A percentile compares a stretch with the other conserved stretches of the same genome.
Evolutionary conservation across 2,329 filamentous ascomycete species (phyloP).

Genomic region (Pseudofabraea citricarpa): DNA sequence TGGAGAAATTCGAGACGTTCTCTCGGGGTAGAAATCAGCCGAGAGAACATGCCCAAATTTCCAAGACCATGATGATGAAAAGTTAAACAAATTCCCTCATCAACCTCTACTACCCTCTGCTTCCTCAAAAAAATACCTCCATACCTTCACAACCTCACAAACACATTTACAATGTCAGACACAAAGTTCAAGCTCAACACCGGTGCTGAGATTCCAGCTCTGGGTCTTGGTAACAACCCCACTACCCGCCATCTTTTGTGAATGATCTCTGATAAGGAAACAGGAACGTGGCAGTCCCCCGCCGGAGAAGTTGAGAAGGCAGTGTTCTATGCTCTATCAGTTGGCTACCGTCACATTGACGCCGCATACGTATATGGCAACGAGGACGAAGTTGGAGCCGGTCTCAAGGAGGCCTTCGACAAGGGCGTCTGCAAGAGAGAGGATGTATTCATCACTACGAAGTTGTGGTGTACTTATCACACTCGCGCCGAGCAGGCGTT

Average conservation of each 20-base stretch:
- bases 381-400: constrained; percentile 77
- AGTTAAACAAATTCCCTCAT: not conserved
- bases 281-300: constrained; percentile 38
- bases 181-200: constrained; percentile 30
- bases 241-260: not conserved
- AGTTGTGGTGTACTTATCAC: constrained; percentile 71
- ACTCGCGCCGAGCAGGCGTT: constrained; percentile 64
- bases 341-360: constrained; percentile 51
- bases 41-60: too few relatives aligned
- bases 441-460: constrained; percentile 63
- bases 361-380: constrained; percentile 73
- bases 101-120: not conserved
- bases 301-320: constrained; percentile 38
- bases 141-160: not conserved
- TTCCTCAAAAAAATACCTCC: too few relatives aligned
- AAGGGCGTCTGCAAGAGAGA: constrained; percentile 60
- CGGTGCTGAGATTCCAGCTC: constrained; percentile 32
- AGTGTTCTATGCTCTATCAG: constrained; percentile 33
- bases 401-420: constrained; percentile 66
- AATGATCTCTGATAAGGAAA: not conserved
- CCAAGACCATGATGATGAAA: too few relatives aligned
- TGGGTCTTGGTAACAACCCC: constrained; percentile 31
- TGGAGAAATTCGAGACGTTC: too few relatives aligned
- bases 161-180: constrained; percentile 17
- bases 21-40: too few relatives aligned